phyloP scores from a whole-genome alignment of 2,329 filamentous ascomycete genomes.

The Neonectria punicea region DNA sequence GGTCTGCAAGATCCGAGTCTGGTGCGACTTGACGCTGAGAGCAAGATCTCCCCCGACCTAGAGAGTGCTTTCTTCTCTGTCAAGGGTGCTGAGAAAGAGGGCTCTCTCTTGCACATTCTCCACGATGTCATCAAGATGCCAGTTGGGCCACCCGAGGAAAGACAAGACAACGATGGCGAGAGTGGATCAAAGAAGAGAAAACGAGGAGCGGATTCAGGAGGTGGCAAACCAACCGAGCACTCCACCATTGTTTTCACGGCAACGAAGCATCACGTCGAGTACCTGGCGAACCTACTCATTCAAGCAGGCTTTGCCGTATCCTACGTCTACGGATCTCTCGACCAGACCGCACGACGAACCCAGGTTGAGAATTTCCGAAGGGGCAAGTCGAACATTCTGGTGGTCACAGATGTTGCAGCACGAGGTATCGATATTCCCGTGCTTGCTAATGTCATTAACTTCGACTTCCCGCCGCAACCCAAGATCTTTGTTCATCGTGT shows the following conservation, averaged over 20 bases:
- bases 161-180: slow-evolving; percentile 55
- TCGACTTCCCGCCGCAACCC: slow-evolving; percentile 95
- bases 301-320: slow-evolving; percentile 88
- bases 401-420: slow-evolving; percentile 96
- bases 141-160: slow-evolving; percentile 67
- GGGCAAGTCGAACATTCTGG: slow-evolving; percentile 87
- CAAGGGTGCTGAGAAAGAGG: slow-evolving; percentile 94
- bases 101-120: slow-evolving; percentile 86
- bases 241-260: slow-evolving; percentile 96
- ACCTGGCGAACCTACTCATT: slow-evolving; percentile 82
- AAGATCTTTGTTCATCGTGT: slow-evolving; percentile 98
- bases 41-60: slow-evolving; percentile 95
- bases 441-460: slow-evolving; percentile 97
- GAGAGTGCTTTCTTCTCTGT: slow-evolving; percentile 94
- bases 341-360: slow-evolving; percentile 91
- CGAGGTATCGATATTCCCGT: slow-evolving; percentile 98
- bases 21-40: slow-evolving; percentile 91
- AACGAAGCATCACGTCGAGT: slow-evolving; percentile 98
- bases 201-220: slow-evolving; percentile 62
- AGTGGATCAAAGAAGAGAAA: slow-evolving; percentile 77
- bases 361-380: slow-evolving; percentile 91
- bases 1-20: slow-evolving; percentile 92
- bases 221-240: slow-evolving; percentile 80
- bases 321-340: slow-evolving; percentile 93
- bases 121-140: slow-evolving; percentile 95